Base-by-base conservation (phyloP, 495 filamentous ascomycete genomes). In the Penicillium bovifimosum region DNA sequence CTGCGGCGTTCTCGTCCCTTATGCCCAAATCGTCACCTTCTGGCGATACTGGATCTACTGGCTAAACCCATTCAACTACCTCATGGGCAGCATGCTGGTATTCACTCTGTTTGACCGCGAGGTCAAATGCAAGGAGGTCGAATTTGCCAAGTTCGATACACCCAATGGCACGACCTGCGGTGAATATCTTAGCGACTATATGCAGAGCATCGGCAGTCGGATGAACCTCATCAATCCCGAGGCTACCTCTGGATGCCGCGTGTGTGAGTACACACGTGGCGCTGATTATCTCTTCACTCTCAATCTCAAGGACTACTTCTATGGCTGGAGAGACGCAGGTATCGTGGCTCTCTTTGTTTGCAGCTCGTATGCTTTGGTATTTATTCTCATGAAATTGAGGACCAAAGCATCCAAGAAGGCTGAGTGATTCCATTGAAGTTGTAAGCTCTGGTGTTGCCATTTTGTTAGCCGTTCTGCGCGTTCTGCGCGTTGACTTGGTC, bases 21-120 rank as follows among this genome's bases (percentile, higher is more conserved):
- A 71, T 32, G 39, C 46, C 6, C 64, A 70, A 42, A 83, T 86
- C n/a, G 67, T 74, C 24, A 76, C 65, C 5, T 75, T 87, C 47
- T 86, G 84, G 49, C 68, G 77, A 14, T 90, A 88, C 77, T 90
- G 86, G 86, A 84, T 86, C 53, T 88, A 88, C 65, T 82, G 77
- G 47, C 67, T 86, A 52, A 82, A 82, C 34, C 85, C 86, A 6
- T 80, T 88, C 60, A 85, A 81, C 16, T 88, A 89, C 53, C 64
- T 86, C 10, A 79, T 88, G 41, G 73, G 71, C 42, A 75, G 74
- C 36, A 75, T 87, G 68, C 52, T 87, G 33, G 73, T 79, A 0
- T 76, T 76, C 8, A 75, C 66, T 5, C 67, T 85, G 13, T 83
- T 74, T 39, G 81, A 84, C 50, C 75, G 74, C 4, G 20, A 68